Evolutionary conservation across 306 rosid species (phyloP).

Genomic region (Dalbergia cochinchinensis): DNA sequence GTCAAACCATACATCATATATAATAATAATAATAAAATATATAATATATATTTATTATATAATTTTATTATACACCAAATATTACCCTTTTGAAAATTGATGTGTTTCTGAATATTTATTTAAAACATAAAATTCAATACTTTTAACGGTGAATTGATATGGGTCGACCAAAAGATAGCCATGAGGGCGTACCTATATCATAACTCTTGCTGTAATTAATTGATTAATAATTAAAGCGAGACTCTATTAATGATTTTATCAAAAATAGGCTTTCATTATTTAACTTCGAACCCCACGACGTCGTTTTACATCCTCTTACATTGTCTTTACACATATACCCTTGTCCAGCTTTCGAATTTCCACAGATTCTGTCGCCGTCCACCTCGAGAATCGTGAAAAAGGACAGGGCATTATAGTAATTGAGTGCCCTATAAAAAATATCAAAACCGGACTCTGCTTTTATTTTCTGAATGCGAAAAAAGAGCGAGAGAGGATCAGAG

Average conservation of each 20-base stretch:
- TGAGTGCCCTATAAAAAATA: conserved; percentile 14
- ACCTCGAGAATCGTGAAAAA: conserved; percentile 13
- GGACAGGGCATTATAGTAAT: conserved; percentile 45
- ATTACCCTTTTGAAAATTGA: too few relatives aligned
- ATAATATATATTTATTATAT: too few relatives aligned
- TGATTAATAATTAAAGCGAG: neutral
- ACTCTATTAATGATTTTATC: conserved; percentile 11
- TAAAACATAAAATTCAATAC: too few relatives aligned
- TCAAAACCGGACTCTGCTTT: conserved; percentile 30
- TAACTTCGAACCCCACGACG: conserved; percentile 29
- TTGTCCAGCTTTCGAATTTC: neutral
- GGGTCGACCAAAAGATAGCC: too few relatives aligned
- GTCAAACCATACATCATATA: too few relatives aligned
- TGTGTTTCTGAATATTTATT: too few relatives aligned
- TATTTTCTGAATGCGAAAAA: conserved; percentile 31
- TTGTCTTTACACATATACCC: conserved; percentile 33
- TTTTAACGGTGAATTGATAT: too few relatives aligned
- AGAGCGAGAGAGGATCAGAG: conserved; percentile 72
- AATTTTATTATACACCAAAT: too few relatives aligned
- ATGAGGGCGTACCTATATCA: too few relatives aligned
- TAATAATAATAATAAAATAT: too few relatives aligned
- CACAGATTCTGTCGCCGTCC: neutral
- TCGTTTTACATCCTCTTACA: conserved; percentile 17
- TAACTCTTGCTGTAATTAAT: too few relatives aligned
- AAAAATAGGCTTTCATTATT: neutral